phyloP scores from a whole-genome alignment of 2,329 filamentous ascomycete species.

The Aspergillus texensis region DNA sequence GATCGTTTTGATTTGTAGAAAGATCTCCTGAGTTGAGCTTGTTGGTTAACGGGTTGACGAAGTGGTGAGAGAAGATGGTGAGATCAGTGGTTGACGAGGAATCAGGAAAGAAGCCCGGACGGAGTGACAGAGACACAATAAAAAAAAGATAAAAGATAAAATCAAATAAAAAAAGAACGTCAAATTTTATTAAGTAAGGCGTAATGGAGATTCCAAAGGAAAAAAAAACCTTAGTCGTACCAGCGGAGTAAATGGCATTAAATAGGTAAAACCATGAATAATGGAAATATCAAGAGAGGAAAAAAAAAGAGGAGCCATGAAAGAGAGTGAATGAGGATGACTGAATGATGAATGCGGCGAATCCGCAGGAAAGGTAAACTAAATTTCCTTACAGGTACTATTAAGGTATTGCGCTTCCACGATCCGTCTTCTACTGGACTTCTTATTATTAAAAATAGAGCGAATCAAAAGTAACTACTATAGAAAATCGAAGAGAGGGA shows the following conservation, averaged over 20 bases:
- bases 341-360: conserved; percentile 15
- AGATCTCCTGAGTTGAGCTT: not conserved
- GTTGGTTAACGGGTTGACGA: not conserved
- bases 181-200: conserved; percentile 1
- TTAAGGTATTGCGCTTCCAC: too few relatives aligned
- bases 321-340: not conserved
- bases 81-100: conserved; percentile 6
- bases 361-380: not conserved
- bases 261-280: conserved; percentile 5
- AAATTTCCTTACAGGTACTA: too few relatives aligned
- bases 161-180: not conserved
- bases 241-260: not conserved
- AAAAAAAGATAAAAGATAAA: not conserved
- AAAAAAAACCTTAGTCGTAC: not conserved
- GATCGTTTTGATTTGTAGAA: conserved; percentile 1
- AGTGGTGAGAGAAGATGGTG: not conserved
- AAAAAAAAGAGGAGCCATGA: not conserved
- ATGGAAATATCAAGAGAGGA: not conserved
- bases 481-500: conserved; percentile 8
- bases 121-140: not conserved
- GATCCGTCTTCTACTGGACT: too few relatives aligned
- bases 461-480: not conserved
- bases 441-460: not conserved
- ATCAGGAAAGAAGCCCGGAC: not conserved
- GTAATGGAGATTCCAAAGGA: not conserved